Percentiles rank a stretch among this genome's conserved stretches.
These are phyloP conservation scores for Globisporangium perplexum DNA, from an alignment of 352 stramenopile species.

Conservation along the genomic window DNA sequence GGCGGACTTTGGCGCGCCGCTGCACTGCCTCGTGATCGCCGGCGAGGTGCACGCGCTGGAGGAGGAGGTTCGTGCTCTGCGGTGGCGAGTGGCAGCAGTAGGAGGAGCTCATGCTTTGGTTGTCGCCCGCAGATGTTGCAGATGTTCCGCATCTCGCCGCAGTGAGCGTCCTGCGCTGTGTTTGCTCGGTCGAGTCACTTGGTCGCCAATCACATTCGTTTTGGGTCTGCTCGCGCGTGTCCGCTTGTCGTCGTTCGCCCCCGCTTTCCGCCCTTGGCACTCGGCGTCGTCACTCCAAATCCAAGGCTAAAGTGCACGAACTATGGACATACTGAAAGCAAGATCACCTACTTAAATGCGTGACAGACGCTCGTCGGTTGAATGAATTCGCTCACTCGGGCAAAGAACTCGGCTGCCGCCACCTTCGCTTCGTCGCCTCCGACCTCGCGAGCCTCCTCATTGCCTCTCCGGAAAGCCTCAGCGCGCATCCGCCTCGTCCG, in stretches of 20 bases:
- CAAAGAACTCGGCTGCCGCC: no score
- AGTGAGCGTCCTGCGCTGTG: not conserved
- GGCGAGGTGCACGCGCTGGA: conserved; percentile 95
- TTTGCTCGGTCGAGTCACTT: no score
- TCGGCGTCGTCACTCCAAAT: not conserved
- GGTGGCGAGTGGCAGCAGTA: not conserved
- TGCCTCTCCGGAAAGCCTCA: no score
- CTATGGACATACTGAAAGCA: no score
- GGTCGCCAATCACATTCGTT: not conserved
- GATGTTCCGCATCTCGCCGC: not conserved
- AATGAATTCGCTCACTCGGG: no score
- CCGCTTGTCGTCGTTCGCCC: not conserved
- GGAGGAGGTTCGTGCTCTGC: conserved; percentile 72
- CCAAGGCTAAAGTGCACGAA: no score
- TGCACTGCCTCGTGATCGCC: conserved; percentile 97
- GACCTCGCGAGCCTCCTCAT: no score
- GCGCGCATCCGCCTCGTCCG: not conserved
- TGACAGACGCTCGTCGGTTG: no score
- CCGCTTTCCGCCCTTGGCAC: not conserved
- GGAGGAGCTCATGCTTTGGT: no score
- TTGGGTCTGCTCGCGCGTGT: not conserved
- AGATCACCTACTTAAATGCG: no score
- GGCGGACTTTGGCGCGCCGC: conserved; percentile 93
- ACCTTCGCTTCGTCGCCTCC: no score
- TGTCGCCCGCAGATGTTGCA: not conserved